Evolutionary conservation across 108 stramenopile genomes (phyloP).

Genomic region (Epipyxis sp.): DNA sequence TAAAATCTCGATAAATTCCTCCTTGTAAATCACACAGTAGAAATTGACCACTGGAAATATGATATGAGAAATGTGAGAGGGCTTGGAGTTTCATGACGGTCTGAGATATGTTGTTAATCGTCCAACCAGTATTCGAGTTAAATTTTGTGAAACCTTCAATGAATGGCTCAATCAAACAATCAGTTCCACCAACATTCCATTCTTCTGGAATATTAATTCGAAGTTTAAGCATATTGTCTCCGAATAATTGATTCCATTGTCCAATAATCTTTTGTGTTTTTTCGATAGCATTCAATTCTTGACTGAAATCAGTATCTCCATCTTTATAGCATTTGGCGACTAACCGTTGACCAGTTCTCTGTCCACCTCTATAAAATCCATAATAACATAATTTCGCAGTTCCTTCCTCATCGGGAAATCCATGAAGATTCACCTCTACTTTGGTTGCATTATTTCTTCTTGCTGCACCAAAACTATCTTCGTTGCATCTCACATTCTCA

Average conservation of each 20-base stretch:
- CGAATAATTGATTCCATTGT: conserved; percentile 52
- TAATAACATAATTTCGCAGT: background rate
- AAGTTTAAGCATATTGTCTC: conserved; percentile 39
- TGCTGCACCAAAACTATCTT: background rate
- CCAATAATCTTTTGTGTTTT: conserved; percentile 40
- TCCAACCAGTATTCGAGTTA: conserved; percentile 59
- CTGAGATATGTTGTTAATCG: conserved; percentile 33
- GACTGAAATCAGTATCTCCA: conserved; percentile 39
- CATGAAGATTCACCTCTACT: background rate
- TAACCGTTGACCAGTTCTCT: conserved; percentile 1
- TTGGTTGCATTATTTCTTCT: background rate
- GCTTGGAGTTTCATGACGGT: conserved; percentile 59
- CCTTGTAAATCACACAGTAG: conserved; percentile 62
- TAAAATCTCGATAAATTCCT: conserved; percentile 46
- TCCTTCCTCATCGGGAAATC: no score
- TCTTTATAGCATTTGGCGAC: conserved; percentile 14
- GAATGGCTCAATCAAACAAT: conserved; percentile 51
- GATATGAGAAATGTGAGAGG: conserved; percentile 54
- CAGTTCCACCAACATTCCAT: conserved; percentile 40
- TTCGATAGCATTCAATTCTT: conserved; percentile 43
- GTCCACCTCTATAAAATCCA: background rate
- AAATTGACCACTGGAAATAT: conserved; percentile 48
- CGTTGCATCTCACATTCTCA: background rate
- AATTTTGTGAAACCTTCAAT: conserved; percentile 58
- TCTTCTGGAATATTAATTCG: conserved; percentile 50